Conservation (phyloP, 768 basidiomycete genomes). For the Tulasnella sp. region DNA sequence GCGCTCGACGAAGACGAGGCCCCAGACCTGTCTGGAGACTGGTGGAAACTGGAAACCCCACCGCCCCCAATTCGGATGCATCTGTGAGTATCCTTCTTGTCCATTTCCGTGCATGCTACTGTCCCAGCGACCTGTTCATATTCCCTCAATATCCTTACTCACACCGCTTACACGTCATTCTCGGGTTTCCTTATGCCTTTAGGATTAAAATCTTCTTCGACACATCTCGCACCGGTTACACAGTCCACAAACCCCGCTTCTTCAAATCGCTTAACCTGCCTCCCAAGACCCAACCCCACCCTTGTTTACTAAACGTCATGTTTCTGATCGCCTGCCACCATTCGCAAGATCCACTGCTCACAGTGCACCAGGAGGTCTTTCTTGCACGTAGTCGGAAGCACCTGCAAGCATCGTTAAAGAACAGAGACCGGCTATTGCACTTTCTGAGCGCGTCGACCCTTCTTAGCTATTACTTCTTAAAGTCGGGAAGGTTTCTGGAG, state of each 20-base stretch:
- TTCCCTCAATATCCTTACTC: background rate
- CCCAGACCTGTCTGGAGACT: slow-evolving; percentile 22
- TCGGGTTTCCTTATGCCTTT: background rate
- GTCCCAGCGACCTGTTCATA: background rate
- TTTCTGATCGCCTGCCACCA: slow-evolving; percentile 24
- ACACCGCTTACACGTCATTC: background rate
- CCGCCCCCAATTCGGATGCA: slow-evolving; percentile 15
- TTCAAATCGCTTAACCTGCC: slow-evolving; percentile 21
- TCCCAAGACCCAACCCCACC: slow-evolving; percentile 21
- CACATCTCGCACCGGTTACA: slow-evolving; percentile 15
- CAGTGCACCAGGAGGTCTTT: slow-evolving; percentile 20
- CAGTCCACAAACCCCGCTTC: slow-evolving; percentile 18
- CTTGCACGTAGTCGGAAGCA: background rate
- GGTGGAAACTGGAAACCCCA: slow-evolving; percentile 17
- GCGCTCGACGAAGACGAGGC: background rate
- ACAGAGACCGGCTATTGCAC: slow-evolving; percentile 21
- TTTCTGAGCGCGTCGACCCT: slow-evolving; percentile 22
- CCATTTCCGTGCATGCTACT: background rate
- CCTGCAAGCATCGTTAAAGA: slow-evolving; percentile 15
- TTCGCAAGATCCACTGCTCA: slow-evolving; percentile 10
- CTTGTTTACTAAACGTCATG: slow-evolving; percentile 27
- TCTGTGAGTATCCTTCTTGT: slow-evolving; percentile 12
- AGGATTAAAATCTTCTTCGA: slow-evolving; percentile 24
- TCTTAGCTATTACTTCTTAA: slow-evolving; percentile 19
- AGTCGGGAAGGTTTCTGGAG: slow-evolving; percentile 21